These are phyloP conservation scores for Porcisia hertigi DNA, from an alignment of 208 protist genomes.

Conservation along the genomic window DNA sequence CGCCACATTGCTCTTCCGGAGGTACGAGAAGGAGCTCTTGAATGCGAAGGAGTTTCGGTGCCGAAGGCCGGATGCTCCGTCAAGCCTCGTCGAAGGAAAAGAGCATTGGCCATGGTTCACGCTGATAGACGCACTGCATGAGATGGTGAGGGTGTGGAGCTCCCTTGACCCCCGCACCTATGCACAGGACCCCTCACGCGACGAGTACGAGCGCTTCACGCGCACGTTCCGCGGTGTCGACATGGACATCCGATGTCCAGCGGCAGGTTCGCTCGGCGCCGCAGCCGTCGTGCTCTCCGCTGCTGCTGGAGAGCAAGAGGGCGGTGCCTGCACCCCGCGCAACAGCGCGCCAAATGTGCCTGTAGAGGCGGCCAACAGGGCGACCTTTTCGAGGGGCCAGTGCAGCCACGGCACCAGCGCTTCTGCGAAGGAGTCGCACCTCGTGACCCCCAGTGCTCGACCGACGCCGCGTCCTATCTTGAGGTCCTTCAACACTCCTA, in stretches of 20 bases:
- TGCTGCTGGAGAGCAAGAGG: constrained; percentile 8
- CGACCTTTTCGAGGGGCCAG: background rate
- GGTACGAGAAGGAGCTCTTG: constrained; percentile 30
- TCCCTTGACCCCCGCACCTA: constrained; percentile 36
- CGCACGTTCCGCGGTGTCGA: constrained; percentile 29
- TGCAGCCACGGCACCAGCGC: constrained; percentile 5
- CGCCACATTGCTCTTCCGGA: constrained; percentile 40
- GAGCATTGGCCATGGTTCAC: constrained; percentile 65
- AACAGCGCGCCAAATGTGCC: constrained; percentile 17
- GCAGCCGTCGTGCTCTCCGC: background rate
- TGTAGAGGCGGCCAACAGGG: constrained; percentile 2
- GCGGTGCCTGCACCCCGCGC: constrained; percentile 22
- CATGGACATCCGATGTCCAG: background rate
- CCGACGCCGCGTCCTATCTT: constrained; percentile 75
- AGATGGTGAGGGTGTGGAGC: constrained; percentile 64
- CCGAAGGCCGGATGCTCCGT: constrained; percentile 37
- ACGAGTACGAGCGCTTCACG: constrained; percentile 41
- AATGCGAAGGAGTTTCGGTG: constrained; percentile 39
- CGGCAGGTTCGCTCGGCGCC: background rate
- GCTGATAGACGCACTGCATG: constrained; percentile 66
- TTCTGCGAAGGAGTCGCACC: constrained; percentile 29
- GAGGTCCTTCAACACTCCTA: constrained; percentile 46
- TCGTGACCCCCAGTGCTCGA: constrained; percentile 73
- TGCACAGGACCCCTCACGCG: constrained; percentile 24
- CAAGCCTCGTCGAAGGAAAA: constrained; percentile 39